Evolutionary conservation across 163 green algal genomes (phyloP).

Genomic region (Volvox carteri): DNA sequence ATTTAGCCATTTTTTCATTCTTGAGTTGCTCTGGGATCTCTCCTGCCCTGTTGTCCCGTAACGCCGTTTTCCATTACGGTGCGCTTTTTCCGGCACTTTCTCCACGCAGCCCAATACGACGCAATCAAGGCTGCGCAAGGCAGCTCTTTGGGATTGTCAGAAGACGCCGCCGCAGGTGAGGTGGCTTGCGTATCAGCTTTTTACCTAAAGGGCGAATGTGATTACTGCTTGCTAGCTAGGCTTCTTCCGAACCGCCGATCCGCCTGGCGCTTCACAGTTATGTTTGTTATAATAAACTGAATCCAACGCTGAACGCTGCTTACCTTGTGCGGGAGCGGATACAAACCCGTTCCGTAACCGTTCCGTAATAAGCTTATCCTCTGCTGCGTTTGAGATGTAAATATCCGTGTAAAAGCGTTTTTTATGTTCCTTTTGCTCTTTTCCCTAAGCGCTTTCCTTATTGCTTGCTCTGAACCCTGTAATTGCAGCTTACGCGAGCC

Average conservation of each 20-base stretch:
- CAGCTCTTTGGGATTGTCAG: not conserved
- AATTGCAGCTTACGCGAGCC: not conserved
- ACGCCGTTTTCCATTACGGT: not conserved
- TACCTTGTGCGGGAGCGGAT: too few species aligned
- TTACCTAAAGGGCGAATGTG: not conserved
- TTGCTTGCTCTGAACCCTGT: not conserved
- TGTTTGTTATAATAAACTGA: too few species aligned
- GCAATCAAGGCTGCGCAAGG: not conserved
- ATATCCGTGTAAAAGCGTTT: not conserved
- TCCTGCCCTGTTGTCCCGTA: not conserved
- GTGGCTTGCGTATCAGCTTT: not conserved
- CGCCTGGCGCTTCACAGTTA: not conserved
- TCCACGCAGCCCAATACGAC: conserved; percentile 10
- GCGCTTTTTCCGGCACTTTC: not conserved
- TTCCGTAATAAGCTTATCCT: not conserved
- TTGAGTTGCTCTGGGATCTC: not conserved
- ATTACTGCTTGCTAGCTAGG: not conserved
- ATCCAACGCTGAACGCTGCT: too few species aligned
- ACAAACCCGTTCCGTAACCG: not conserved
- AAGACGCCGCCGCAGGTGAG: not conserved
- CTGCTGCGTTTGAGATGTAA: not conserved
- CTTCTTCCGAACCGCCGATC: not conserved
- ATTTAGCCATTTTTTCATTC: not conserved
- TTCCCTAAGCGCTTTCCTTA: not conserved
- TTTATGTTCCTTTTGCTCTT: not conserved